Evolutionary conservation across 148 eudicot genomes (phyloP).

Genomic region (Rhododendron henanense): DNA sequence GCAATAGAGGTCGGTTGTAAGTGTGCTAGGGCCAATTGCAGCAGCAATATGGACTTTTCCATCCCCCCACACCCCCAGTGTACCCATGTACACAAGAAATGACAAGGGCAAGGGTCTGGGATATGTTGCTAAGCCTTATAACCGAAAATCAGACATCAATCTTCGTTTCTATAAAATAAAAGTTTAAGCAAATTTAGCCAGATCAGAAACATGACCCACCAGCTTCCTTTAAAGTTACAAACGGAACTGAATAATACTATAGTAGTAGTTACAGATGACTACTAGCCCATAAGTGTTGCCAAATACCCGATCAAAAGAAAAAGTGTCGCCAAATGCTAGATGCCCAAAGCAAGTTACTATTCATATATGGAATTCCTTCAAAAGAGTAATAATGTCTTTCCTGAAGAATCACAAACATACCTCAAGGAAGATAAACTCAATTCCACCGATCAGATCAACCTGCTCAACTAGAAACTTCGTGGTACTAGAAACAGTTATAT

Average conservation of each 20-base stretch:
- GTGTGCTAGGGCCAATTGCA: not conserved
- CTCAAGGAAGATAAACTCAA: conserved; percentile 86
- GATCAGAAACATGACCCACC: not conserved
- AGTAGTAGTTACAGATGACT: too few species aligned
- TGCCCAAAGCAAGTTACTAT: not conserved
- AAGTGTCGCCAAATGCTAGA: not conserved
- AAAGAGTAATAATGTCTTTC: not conserved
- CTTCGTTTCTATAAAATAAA: not conserved
- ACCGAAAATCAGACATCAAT: not conserved
- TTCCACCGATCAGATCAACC: conserved; percentile 93
- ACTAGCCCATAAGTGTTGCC: not conserved
- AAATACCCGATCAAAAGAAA: not conserved
- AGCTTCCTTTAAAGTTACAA: not conserved
- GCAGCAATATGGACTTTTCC: not conserved
- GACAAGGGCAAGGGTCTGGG: not conserved
- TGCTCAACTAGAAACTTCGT: conserved; percentile 62
- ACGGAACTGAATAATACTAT: not conserved
- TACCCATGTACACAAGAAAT: not conserved
- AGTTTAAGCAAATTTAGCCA: not conserved
- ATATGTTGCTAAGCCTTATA: not conserved
- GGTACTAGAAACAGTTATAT: conserved; percentile 29
- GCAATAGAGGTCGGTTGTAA: not conserved
- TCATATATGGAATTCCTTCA: not conserved
- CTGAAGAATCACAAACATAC: conserved; percentile 32
- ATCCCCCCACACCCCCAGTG: not conserved